Percentiles rank a stretch among this genome's conserved stretches.
Conservation (phyloP, 306 rosid genomes). For the Fragaria iinumae region DNA sequence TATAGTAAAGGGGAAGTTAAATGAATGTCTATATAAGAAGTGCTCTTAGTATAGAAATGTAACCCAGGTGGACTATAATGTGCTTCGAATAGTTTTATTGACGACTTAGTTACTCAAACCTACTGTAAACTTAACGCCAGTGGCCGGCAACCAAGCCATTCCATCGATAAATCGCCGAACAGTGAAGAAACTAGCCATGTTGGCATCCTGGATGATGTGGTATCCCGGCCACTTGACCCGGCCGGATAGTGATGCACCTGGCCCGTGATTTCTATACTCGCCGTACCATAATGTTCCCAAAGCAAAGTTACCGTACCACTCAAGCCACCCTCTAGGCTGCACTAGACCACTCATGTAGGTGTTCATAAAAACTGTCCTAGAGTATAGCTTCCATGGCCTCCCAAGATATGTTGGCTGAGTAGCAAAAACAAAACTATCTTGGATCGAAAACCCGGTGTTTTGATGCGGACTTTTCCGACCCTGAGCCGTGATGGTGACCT, state of each 20-base stretch:
- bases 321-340: constrained; percentile 84
- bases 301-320: constrained; percentile 78
- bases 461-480: constrained; percentile 79
- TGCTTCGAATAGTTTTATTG: background rate
- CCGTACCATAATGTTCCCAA: constrained; percentile 80
- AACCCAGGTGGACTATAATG: background rate
- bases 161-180: constrained; percentile 58
- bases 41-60: background rate
- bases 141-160: constrained; percentile 58
- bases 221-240: constrained; percentile 75
- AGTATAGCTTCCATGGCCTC: constrained; percentile 73
- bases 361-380: constrained; percentile 70
- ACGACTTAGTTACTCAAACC: constrained; percentile 43
- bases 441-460: constrained; percentile 71
- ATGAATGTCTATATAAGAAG: background rate
- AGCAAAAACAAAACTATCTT: constrained; percentile 61
- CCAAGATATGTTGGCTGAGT: constrained; percentile 76
- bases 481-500: constrained; percentile 81
- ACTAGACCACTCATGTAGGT: constrained; percentile 71
- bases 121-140: constrained; percentile 56
- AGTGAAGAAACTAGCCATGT: constrained; percentile 47
- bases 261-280: constrained; percentile 69
- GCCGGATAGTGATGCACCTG: constrained; percentile 41
- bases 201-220: constrained; percentile 51
- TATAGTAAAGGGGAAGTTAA: too few species aligned